Evolutionary conservation across 495 filamentous ascomycete species (phyloP).

Genomic region (Aspergillus affinis): DNA sequence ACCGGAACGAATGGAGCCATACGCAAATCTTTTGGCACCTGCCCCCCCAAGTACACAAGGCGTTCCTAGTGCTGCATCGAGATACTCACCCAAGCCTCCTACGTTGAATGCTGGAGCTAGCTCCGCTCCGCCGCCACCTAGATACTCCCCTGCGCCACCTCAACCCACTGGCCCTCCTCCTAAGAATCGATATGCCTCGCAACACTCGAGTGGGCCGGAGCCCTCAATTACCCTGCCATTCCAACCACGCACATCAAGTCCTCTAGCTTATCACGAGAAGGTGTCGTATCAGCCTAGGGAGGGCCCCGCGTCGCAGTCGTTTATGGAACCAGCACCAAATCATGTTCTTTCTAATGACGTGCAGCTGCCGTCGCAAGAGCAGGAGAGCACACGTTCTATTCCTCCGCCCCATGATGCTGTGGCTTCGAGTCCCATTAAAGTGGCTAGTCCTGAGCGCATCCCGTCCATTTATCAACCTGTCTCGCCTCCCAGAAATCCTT

Average conservation of each 20-base stretch:
- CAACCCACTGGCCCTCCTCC: conserved; percentile 39
- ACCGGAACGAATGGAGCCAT: conserved; percentile 63
- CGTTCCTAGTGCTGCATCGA: conserved; percentile 36
- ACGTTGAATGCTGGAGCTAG: conserved; percentile 32
- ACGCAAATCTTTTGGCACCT: conserved; percentile 43
- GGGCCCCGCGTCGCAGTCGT: conserved; percentile 22
- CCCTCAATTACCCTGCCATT: conserved; percentile 60
- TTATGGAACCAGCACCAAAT: conserved; percentile 28
- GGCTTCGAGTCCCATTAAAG: not conserved
- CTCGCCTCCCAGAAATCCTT: conserved; percentile 35
- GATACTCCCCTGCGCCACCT: conserved; percentile 45
- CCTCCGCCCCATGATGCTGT: conserved; percentile 1
- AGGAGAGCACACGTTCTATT: conserved; percentile 10
- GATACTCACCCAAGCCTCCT: conserved; percentile 43
- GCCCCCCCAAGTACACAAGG: conserved; percentile 33
- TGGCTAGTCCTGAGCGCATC: conserved; percentile 6
- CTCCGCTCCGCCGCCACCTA: conserved; percentile 31
- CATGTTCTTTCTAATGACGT: conserved; percentile 25
- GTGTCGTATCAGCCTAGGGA: conserved; percentile 37
- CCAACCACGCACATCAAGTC: conserved; percentile 83
- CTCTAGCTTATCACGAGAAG: conserved; percentile 65
- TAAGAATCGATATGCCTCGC: conserved; percentile 51
- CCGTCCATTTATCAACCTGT: conserved; percentile 21
- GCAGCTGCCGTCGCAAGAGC: conserved; percentile 21
- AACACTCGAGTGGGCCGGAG: conserved; percentile 46